phyloP scores from a whole-genome alignment of 306 rosid genomes.

The Glycyrrhiza uralensis region DNA sequence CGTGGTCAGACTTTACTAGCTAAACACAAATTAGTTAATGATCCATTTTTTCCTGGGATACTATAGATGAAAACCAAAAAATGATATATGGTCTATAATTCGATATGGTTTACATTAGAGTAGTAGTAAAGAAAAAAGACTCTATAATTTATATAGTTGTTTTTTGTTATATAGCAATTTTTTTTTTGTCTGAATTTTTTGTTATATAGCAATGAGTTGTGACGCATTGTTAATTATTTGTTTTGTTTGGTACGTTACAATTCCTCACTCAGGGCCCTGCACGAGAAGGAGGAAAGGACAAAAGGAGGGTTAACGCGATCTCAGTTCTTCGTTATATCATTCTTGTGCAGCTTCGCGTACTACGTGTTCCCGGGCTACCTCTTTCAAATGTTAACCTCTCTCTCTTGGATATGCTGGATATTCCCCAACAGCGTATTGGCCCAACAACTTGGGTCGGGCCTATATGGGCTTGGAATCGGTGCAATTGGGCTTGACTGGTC shows the following conservation, averaged over 20 bases:
- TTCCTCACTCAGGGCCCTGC: constrained; percentile 62
- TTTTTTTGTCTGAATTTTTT: too few species aligned
- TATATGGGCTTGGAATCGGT: constrained; percentile 67
- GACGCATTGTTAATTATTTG: not conserved
- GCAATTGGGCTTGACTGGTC: constrained; percentile 87
- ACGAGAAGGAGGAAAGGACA: constrained; percentile 63
- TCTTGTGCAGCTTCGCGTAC: constrained; percentile 84
- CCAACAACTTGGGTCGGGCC: constrained; percentile 88
- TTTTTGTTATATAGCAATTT: not conserved
- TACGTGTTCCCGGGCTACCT: constrained; percentile 81
- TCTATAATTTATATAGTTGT: not conserved
- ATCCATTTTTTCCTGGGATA: too few species aligned
- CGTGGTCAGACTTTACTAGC: too few species aligned
- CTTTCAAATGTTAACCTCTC: constrained; percentile 71
- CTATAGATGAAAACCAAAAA: too few species aligned
- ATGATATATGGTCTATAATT: too few species aligned
- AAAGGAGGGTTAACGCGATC: constrained; percentile 67
- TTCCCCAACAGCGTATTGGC: constrained; percentile 63
- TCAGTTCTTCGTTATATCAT: constrained; percentile 75
- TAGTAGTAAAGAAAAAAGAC: too few species aligned
- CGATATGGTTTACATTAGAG: too few species aligned
- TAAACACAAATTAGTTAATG: too few species aligned
- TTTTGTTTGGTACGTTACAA: not conserved
- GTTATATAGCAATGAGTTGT: not conserved
- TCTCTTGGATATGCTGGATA: constrained; percentile 90